Evolutionary conservation across 2,329 filamentous ascomycete genomes (phyloP).

Genomic region (Aspergillus ibericus): DNA sequence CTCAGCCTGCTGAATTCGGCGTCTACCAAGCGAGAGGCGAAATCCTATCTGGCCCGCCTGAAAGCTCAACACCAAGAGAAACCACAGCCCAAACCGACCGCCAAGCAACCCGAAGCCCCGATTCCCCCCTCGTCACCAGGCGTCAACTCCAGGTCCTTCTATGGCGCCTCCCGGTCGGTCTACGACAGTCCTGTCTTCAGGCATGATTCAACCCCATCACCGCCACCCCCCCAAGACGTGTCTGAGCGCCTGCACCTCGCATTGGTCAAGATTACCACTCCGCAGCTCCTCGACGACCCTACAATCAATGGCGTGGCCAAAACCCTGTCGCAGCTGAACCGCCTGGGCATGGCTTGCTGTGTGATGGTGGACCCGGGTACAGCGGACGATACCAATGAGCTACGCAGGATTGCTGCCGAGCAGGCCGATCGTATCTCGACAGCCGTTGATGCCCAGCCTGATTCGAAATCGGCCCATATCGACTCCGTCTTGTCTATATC

Average conservation of each 20-base stretch:
- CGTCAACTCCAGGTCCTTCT: constrained; percentile 63
- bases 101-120: constrained; percentile 23
- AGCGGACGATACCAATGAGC: constrained; percentile 37
- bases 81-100: constrained; percentile 33
- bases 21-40: constrained; percentile 89
- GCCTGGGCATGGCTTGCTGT: constrained; percentile 77
- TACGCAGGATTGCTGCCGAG: constrained; percentile 52
- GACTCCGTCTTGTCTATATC: constrained; percentile 55
- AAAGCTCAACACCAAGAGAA: constrained; percentile 47
- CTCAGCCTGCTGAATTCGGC: constrained; percentile 83
- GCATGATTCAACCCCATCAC: constrained; percentile 48
- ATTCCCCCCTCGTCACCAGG: constrained; percentile 39
- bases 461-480: constrained; percentile 67
- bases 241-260: constrained; percentile 69
- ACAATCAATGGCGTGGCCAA: constrained; percentile 74
- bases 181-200: constrained; percentile 62
- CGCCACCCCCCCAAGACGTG: constrained; percentile 36
- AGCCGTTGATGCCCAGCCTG: constrained; percentile 69
- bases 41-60: constrained; percentile 87
- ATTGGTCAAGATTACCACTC: constrained; percentile 77
- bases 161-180: constrained; percentile 58
- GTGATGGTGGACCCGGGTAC: constrained; percentile 74
- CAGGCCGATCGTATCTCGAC: constrained; percentile 73
- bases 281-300: constrained; percentile 67
- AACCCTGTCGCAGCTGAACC: constrained; percentile 79